Evolutionary conservation across 202 grass and related monocot species (phyloP).

Genomic region (Saccharum hybrid): DNA sequence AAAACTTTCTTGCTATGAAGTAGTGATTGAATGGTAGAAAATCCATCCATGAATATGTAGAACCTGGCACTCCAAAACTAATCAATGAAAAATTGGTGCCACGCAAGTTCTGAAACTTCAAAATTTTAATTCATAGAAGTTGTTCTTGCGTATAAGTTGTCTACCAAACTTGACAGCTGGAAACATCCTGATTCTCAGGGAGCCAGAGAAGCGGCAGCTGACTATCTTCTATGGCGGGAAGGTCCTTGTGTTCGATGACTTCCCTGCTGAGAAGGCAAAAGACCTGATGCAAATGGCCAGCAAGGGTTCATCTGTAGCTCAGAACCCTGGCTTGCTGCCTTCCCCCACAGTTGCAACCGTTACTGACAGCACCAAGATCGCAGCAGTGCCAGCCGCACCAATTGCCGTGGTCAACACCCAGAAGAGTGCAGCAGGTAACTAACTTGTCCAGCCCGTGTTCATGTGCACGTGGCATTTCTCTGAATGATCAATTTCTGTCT

Average conservation of each 20-base stretch:
- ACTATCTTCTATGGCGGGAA: slow-evolving; percentile 83
- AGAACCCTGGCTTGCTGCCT: slow-evolving; percentile 10
- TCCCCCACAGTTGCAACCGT: slow-evolving; percentile 15
- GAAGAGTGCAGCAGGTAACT: slow-evolving; percentile 52
- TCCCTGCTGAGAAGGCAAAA: slow-evolving; percentile 63
- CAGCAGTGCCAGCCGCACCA: slow-evolving; percentile 19
- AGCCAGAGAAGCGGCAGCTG: slow-evolving; percentile 56
- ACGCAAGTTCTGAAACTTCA: neutral
- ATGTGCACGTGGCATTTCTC: neutral
- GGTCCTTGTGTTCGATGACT: slow-evolving; percentile 69
- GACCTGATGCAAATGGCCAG: slow-evolving; percentile 72
- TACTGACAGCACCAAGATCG: slow-evolving; percentile 42
- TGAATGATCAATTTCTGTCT: neutral
- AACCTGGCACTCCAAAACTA: neutral
- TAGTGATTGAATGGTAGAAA: neutral
- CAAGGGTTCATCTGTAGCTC: slow-evolving; percentile 41
- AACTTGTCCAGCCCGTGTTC: neutral
- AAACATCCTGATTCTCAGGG: slow-evolving; percentile 36
- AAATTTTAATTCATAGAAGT: neutral
- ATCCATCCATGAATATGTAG: neutral
- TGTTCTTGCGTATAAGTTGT: neutral
- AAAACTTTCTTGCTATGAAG: slow-evolving; percentile 8
- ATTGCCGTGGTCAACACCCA: slow-evolving; percentile 30
- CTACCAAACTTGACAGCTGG: neutral
- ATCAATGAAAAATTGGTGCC: neutral